Percentiles rank a stretch among this genome's conserved stretches.
These are phyloP conservation scores for Phascolomyces articulosus DNA, from an alignment of 371 early-diverging fungal genomes.

Conservation along the genomic window DNA sequence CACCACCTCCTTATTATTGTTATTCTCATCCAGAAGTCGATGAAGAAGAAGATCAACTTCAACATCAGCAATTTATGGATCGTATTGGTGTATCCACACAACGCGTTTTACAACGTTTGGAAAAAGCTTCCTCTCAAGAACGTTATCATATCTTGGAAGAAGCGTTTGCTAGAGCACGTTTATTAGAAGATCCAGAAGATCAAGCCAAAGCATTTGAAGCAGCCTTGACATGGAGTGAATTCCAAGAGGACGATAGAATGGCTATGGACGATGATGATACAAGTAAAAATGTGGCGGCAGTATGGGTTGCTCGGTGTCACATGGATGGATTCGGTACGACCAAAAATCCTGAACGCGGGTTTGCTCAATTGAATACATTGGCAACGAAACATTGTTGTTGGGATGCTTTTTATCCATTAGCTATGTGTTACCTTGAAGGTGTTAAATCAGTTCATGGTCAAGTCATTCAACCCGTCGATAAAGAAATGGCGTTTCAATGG, in stretches of 20 bases:
- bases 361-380: conserved; percentile 28
- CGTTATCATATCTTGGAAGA: conserved; percentile 17
- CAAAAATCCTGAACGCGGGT: conserved; percentile 29
- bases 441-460: conserved; percentile 34
- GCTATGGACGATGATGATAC: conserved; percentile 22
- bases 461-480: conserved; percentile 43
- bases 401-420: conserved; percentile 47
- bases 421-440: conserved; percentile 42
- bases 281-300: conserved; percentile 25
- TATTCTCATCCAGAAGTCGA: conserved; percentile 1
- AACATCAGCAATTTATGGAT: not conserved
- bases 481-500: conserved; percentile 60
- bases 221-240: conserved; percentile 28
- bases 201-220: conserved; percentile 35
- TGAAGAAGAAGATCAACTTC: not conserved
- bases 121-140: not conserved
- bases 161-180: conserved; percentile 23
- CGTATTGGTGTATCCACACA: not conserved
- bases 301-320: conserved; percentile 44
- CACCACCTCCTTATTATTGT: conserved; percentile 1
- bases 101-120: not conserved
- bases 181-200: conserved; percentile 20
- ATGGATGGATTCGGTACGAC: conserved; percentile 48
- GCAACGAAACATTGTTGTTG: conserved; percentile 34
- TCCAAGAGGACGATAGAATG: too few relatives aligned